Evolutionary conservation across 75 land plant species (phyloP).

Genomic region (Selaginella moellendorffii): DNA sequence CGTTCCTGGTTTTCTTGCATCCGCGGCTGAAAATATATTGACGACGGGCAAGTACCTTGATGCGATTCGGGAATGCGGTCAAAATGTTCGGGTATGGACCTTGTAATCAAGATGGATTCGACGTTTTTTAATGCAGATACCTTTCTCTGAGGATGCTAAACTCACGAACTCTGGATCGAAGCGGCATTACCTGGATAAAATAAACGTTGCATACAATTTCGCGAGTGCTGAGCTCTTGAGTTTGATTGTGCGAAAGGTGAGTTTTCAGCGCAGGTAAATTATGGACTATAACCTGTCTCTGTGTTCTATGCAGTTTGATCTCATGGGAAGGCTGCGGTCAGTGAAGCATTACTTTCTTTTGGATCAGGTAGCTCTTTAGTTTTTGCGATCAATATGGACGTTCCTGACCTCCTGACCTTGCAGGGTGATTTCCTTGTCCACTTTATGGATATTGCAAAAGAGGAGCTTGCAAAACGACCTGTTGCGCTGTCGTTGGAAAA

Average conservation of each 20-base stretch:
- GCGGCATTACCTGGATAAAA: conserved; percentile 72
- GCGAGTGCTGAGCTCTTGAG: conserved; percentile 81
- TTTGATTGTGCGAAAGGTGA: conserved; percentile 68
- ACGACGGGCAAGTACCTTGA: conserved; percentile 94
- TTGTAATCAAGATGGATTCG: not conserved
- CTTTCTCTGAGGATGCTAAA: conserved; percentile 51
- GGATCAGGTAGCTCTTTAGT: conserved; percentile 36
- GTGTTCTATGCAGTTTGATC: conserved; percentile 55
- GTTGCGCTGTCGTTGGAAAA: conserved; percentile 79
- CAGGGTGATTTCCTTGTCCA: conserved; percentile 98
- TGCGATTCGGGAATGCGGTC: conserved; percentile 97
- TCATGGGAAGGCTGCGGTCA: conserved; percentile 68
- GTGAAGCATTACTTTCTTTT: conserved; percentile 92
- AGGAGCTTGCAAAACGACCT: conserved; percentile 67
- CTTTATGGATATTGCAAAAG: conserved; percentile 96
- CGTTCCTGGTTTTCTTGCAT: conserved; percentile 78
- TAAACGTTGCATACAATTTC: conserved; percentile 85
- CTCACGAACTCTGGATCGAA: conserved; percentile 44
- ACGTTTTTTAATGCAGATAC: conserved; percentile 34
- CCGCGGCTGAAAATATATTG: conserved; percentile 59
- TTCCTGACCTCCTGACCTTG: not conserved
- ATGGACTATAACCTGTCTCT: not conserved
- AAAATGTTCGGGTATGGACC: conserved; percentile 58
- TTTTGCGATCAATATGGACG: not conserved
- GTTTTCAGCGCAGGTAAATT: not conserved